Evolutionary conservation across 1,284 basidiomycete genomes (phyloP), one percentile per base, ranked within the genome.

Genomic region (Cryptococcus sp.): DNA sequence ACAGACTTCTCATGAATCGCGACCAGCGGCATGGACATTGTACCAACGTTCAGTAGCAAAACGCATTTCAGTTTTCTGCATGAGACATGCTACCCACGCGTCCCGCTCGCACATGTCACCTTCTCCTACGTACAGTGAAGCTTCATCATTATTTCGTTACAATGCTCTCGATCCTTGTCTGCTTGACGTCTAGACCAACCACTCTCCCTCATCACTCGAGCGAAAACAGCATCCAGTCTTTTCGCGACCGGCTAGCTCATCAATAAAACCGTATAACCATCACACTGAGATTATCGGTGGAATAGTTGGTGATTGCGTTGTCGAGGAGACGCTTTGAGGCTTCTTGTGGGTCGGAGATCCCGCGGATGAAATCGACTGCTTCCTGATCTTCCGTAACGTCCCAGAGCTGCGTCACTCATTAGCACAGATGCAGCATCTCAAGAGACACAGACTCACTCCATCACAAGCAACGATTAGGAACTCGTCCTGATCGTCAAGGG

Each of bases 401-500:
- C 96, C 96, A 99, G 0, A 99, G 83, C 94, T 98, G 23, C 6
- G 17, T 17, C 29, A 46, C 52, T 50, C 41, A 20, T 47, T 17
- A 54, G 19, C 15, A 46, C 26, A 43, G 23, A 40, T 38, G 44
- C 40, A 48, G 13, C 23, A 44, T 1, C 10, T 44, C 3, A 15
- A 16, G 39, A 17, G 46, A 19, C 45, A 17, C 29, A 41, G 2
- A 85, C 90, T 70, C 76, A 96, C 94, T 62, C 96, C 96, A 78
- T 99, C 96, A 74, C 96, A 99, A 26, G 96, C 96, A 54, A 99
- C 82, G 63, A 99, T 93, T 56, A 99, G 76, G 79, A 95, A 94
- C 74, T 96, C 91, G 75, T 99, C 96, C 11, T 92, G 88, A 13
- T 90, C 87, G 54, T 86, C 88, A 19, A 99, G 80, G 61, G 88